Percentiles rank a stretch among this genome's conserved stretches.
These are phyloP conservation scores for Ogataea neopini DNA, from an alignment of 805 yeast genomes.

Conservation along the genomic window DNA sequence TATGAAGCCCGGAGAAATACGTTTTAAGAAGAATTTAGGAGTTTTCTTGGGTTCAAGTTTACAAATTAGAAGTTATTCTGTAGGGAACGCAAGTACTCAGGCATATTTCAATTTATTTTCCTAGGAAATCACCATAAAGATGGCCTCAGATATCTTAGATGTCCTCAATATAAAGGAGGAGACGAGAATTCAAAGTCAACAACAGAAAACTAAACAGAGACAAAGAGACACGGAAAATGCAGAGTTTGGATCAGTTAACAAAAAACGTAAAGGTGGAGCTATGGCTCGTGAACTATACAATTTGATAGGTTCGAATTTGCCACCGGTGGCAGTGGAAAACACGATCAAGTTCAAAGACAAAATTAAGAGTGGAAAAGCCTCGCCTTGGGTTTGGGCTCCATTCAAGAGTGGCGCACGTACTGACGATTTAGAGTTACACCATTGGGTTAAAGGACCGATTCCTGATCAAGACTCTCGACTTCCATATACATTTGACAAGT, in stretches of 20 bases:
- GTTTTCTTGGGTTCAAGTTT: background rate
- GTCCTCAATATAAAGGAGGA: constrained; percentile 68
- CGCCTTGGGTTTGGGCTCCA: constrained; percentile 77
- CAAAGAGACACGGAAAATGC: constrained; percentile 12
- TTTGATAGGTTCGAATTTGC: constrained; percentile 87
- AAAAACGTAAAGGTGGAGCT: constrained; percentile 49
- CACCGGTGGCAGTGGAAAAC: constrained; percentile 67
- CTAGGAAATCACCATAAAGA: constrained; percentile 3
- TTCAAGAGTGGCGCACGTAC: constrained; percentile 58
- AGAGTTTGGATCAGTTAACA: constrained; percentile 25
- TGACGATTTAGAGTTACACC: constrained; percentile 58
- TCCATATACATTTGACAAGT: constrained; percentile 73
- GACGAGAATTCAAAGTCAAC: constrained; percentile 31
- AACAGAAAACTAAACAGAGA: constrained; percentile 36
- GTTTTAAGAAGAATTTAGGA: background rate
- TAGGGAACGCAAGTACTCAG: background rate
- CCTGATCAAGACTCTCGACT: constrained; percentile 37
- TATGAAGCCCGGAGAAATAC: background rate
- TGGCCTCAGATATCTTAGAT: constrained; percentile 67
- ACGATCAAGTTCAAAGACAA: constrained; percentile 60
- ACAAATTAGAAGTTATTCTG: background rate
- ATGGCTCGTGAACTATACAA: constrained; percentile 89
- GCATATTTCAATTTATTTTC: background rate
- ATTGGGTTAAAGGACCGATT: constrained; percentile 78
- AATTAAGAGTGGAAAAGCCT: constrained; percentile 59